Conservation (phyloP, 2,329 filamentous ascomycete species). For the Neonectria neomacrospora region DNA sequence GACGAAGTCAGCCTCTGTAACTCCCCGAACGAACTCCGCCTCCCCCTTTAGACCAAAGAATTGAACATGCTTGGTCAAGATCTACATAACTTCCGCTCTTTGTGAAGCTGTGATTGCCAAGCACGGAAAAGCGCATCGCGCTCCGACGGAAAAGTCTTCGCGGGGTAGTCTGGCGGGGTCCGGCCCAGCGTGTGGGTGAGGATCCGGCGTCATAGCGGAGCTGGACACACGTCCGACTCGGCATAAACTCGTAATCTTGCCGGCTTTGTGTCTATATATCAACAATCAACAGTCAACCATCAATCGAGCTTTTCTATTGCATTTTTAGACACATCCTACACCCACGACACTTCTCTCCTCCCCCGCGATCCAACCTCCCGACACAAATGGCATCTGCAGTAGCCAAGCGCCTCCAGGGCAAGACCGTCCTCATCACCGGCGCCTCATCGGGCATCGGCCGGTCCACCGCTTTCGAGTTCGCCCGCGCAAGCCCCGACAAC, state of each 20-base stretch:
- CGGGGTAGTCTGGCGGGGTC: conserved; percentile 10
- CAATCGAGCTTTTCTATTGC: conserved; percentile 15
- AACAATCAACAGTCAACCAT: too few relatives aligned
- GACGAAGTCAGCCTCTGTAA: background rate
- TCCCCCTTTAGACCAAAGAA: background rate
- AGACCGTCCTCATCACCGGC: conserved; percentile 91
- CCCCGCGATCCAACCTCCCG: background rate
- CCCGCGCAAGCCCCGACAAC: conserved; percentile 80
- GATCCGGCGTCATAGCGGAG: conserved; percentile 6
- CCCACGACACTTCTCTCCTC: conserved; percentile 1
- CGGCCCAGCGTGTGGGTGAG: background rate
- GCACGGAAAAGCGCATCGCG: conserved; percentile 10
- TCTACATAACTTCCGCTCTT: background rate
- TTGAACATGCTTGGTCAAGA: background rate
- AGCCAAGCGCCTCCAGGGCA: conserved; percentile 86
- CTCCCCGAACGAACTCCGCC: background rate
- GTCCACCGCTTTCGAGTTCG: conserved; percentile 87
- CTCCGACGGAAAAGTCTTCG: conserved; percentile 25
- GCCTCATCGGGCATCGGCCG: conserved; percentile 92
- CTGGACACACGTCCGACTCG: background rate
- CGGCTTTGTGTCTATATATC: conserved; percentile 16
- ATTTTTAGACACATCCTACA: background rate
- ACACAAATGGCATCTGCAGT: conserved; percentile 67
- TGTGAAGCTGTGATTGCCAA: background rate
- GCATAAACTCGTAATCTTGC: conserved; percentile 1